Evolutionary conservation across 306 rosid genomes (phyloP).

Genomic region (Medicago ruthenica): DNA sequence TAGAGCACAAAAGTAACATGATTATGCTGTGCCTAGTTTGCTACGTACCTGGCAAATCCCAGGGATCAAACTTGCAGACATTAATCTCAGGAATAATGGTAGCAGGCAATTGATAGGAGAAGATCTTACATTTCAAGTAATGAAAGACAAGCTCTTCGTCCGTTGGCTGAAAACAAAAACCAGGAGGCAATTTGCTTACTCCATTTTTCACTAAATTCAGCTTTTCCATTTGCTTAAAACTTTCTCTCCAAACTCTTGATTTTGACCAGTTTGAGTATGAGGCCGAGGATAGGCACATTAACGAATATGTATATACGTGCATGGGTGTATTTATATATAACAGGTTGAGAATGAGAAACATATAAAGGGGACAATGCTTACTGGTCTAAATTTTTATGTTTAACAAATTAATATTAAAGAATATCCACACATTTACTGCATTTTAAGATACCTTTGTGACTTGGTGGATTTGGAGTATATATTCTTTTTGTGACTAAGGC

Average conservation of each 20-base stretch:
- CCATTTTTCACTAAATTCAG: slow-evolving; percentile 56
- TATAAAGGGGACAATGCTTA: slow-evolving; percentile 7
- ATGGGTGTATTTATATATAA: slow-evolving; percentile 1
- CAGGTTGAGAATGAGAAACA: neutral
- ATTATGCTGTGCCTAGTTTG: too few species aligned
- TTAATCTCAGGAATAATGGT: slow-evolving; percentile 78
- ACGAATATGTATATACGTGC: neutral
- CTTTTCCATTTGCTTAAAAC: slow-evolving; percentile 51
- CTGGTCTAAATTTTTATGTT: too few species aligned
- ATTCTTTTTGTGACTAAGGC: too few species aligned
- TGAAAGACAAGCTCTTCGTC: slow-evolving; percentile 89
- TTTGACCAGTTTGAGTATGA: neutral
- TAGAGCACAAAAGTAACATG: too few species aligned
- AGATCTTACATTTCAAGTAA: slow-evolving; percentile 72
- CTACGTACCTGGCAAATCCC: slow-evolving; percentile 73
- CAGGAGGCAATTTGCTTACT: slow-evolving; percentile 80
- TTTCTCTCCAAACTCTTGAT: neutral
- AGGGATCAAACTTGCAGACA: slow-evolving; percentile 74
- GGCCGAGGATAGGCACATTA: neutral
- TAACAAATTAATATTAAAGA: too few species aligned
- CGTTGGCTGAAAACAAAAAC: slow-evolving; percentile 91
- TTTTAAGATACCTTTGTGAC: too few species aligned
- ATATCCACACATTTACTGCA: too few species aligned
- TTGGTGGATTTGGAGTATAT: too few species aligned
- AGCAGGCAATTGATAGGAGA: slow-evolving; percentile 71